A percentile compares a stretch with the other conserved stretches of the same genome.
These are phyloP conservation scores for Chlorophyllum brunneum DNA, from an alignment of 768 basidiomycete genomes.

Conservation along the genomic window DNA sequence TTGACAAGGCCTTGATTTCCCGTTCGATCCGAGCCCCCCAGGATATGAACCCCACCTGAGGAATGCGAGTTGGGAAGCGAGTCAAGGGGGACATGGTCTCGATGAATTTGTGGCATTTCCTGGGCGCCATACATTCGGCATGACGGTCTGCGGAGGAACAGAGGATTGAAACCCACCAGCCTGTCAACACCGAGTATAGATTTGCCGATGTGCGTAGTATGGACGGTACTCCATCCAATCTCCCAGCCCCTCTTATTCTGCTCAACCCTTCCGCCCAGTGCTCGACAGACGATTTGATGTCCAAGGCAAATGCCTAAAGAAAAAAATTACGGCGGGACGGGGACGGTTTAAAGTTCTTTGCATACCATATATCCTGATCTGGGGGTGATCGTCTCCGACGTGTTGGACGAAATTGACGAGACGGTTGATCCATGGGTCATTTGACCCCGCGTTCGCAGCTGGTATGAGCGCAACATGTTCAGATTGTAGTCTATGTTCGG, in stretches of 20 bases:
- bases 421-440: conserved; percentile 69
- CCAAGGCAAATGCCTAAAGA: conserved; percentile 83
- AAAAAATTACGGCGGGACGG: not conserved
- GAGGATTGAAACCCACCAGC: not conserved
- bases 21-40: conserved; percentile 56
- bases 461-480: not conserved
- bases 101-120: conserved; percentile 85
- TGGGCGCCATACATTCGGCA: conserved; percentile 25
- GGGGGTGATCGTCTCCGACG: conserved; percentile 45
- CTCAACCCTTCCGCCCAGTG: conserved; percentile 67
- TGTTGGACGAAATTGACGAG: conserved; percentile 57
- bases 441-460: conserved; percentile 79
- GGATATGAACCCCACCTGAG: conserved; percentile 40
- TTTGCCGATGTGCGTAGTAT: conserved; percentile 65
- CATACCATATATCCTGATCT: conserved; percentile 70
- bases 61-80: conserved; percentile 31
- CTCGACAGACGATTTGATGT: conserved; percentile 70
- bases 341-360: no score
- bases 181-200: conserved; percentile 56
- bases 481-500: not conserved
- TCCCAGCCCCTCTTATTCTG: conserved; percentile 76
- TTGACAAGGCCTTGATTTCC: conserved; percentile 73
- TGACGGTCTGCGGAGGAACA: conserved; percentile 18
- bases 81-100: conserved; percentile 70
- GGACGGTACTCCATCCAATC: conserved; percentile 65